Conservation (phyloP, 176 grass and related monocot species). For the Poa pratensis region DNA sequence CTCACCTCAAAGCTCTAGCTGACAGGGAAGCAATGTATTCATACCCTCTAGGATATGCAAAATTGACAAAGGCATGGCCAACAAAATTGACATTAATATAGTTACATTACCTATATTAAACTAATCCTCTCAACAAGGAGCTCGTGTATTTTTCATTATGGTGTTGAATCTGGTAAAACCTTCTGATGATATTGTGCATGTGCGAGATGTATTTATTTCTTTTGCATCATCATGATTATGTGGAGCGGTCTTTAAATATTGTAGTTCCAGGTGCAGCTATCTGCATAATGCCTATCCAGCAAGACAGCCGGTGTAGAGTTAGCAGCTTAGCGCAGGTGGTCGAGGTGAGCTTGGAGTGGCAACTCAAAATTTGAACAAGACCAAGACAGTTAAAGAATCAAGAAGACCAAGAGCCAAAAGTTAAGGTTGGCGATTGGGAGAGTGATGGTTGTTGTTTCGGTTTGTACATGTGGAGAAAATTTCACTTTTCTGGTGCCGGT, state of each 20-base stretch:
- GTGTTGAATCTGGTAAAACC: not conserved
- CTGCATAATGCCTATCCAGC: not conserved
- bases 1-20: not conserved
- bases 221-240: not conserved
- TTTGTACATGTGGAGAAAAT: not conserved
- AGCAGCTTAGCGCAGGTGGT: not conserved
- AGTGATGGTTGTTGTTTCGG: not conserved
- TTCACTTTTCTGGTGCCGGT: not conserved
- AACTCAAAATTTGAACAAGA: not conserved
- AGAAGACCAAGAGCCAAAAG: not conserved
- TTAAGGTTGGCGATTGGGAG: not conserved
- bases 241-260: not conserved
- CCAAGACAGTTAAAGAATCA: slow-evolving; percentile 1
- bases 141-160: not conserved
- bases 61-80: not conserved
- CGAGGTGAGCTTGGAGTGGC: not conserved
- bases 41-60: not conserved
- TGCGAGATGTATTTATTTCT: not conserved
- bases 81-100: not conserved
- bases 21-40: not conserved
- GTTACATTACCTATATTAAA: not conserved
- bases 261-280: not conserved
- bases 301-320: not conserved
- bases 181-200: not conserved
- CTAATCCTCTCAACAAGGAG: not conserved